Percentiles rank a stretch among this genome's conserved stretches.
Evolutionary conservation across 805 yeast species (phyloP).

Genomic region (Pichia sporocuriosa): DNA sequence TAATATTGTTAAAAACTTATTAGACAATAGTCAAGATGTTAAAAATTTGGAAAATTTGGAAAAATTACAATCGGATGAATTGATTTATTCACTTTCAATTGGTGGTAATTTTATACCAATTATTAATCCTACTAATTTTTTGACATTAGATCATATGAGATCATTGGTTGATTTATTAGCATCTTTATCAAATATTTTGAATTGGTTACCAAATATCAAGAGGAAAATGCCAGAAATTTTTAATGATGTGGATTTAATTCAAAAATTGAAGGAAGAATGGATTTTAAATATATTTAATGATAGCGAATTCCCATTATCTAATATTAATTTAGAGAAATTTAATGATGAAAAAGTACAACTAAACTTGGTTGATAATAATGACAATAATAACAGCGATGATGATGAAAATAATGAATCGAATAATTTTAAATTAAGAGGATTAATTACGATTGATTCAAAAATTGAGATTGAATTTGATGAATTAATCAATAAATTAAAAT

Average conservation of each 20-base stretch:
- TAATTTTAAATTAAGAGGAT: slow-evolving; percentile 8
- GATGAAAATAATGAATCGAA: background rate
- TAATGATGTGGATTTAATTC: slow-evolving; percentile 12
- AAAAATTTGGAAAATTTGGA: slow-evolving; percentile 1
- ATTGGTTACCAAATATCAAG: slow-evolving; percentile 54
- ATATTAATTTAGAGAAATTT: slow-evolving; percentile 1
- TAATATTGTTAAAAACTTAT: slow-evolving; percentile 22
- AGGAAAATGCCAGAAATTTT: slow-evolving; percentile 29
- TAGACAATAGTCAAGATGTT: slow-evolving; percentile 9
- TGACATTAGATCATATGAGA: slow-evolving; percentile 37
- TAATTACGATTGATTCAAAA: slow-evolving; percentile 23
- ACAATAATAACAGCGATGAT: background rate
- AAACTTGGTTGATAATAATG: background rate
- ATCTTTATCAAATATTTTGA: slow-evolving; percentile 48
- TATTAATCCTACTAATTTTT: slow-evolving; percentile 12
- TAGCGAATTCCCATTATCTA: slow-evolving; percentile 7
- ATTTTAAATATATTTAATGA: slow-evolving; percentile 15
- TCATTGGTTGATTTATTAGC: slow-evolving; percentile 47
- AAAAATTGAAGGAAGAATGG: slow-evolving; percentile 28
- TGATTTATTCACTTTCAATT: slow-evolving; percentile 9
- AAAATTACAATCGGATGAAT: slow-evolving; percentile 6
- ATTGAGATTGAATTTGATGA: slow-evolving; percentile 33
- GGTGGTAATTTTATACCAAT: slow-evolving; percentile 4
- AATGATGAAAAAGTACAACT: background rate
- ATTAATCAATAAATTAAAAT: slow-evolving; percentile 30